A percentile compares a stretch with the other conserved stretches of the same genome.
phyloP scores from a whole-genome alignment of 2,329 filamentous ascomycete species.

The Aureobasidium sp. region DNA sequence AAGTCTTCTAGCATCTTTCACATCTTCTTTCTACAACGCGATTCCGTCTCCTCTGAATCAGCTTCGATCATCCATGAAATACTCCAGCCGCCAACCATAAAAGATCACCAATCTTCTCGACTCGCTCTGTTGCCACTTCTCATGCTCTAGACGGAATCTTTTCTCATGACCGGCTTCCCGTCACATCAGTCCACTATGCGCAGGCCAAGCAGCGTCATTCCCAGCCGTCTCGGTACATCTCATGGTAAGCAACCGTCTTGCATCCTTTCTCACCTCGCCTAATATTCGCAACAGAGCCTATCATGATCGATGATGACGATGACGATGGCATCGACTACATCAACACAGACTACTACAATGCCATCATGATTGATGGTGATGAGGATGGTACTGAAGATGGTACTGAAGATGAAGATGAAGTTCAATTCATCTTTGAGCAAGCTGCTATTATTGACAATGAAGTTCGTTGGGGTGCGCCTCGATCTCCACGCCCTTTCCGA shows the following conservation, averaged over 20 bases:
- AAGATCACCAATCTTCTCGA: not conserved
- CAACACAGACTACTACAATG: not conserved
- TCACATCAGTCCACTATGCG: not conserved
- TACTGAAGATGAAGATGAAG: constrained; percentile 16
- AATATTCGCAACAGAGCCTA: not conserved
- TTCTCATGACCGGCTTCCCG: not conserved
- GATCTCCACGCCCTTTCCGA: not conserved
- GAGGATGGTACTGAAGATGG: constrained; percentile 17
- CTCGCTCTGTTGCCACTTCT: not conserved
- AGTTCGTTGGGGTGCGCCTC: not conserved
- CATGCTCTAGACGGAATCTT: not conserved
- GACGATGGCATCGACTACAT: not conserved
- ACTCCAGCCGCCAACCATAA: not conserved
- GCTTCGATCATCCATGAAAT: no score
- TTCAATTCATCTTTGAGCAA: not conserved
- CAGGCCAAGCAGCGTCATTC: not conserved
- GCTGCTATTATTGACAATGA: not conserved
- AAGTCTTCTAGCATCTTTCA: no score
- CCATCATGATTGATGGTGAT: constrained; percentile 2
- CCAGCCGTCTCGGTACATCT: not conserved
- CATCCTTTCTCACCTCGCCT: not conserved
- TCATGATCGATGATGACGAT: not conserved
- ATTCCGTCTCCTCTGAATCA: not conserved
- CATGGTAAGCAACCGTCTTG: not conserved
- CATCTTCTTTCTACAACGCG: not conserved